These are phyloP conservation scores for Colletotrichum godetiae DNA, from an alignment of 2,329 filamentous ascomycete genomes.

Conservation along the genomic window DNA sequence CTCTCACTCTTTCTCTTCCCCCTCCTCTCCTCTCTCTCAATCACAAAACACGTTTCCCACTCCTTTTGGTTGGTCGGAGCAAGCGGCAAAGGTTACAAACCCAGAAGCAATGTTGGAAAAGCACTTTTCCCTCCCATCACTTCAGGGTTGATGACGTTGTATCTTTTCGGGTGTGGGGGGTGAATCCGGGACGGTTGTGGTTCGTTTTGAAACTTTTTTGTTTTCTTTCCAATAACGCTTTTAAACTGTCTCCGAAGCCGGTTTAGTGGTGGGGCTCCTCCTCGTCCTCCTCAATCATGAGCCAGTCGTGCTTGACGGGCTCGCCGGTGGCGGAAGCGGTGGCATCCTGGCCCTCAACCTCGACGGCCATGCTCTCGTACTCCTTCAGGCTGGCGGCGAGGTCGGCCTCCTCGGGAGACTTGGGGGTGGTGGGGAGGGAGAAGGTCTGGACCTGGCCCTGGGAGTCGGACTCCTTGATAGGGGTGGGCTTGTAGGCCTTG, in stretches of 20 bases:
- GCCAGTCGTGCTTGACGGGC: constrained; percentile 76
- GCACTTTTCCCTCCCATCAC: constrained; percentile 26
- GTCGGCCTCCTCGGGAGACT: constrained; percentile 93
- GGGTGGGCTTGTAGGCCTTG: constrained; percentile 90
- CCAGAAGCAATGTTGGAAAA: constrained; percentile 7
- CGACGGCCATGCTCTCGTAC: constrained; percentile 94
- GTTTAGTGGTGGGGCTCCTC: constrained; percentile 61
- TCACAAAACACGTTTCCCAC: constrained; percentile 14
- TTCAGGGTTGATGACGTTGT: neutral
- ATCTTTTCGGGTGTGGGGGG: constrained; percentile 7
- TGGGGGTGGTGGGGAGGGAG: constrained; percentile 79
- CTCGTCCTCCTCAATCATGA: constrained; percentile 81
- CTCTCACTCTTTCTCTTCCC: neutral
- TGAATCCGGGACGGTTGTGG: neutral
- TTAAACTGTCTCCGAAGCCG: neutral
- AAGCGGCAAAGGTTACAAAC: constrained; percentile 17
- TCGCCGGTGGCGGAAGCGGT: constrained; percentile 68
- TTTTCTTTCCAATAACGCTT: too few species aligned
- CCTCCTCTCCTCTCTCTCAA: neutral
- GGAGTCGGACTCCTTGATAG: constrained; percentile 86
- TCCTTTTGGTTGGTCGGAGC: constrained; percentile 22
- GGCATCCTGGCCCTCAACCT: constrained; percentile 88
- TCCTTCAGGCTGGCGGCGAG: constrained; percentile 91
- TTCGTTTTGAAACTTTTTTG: neutral
- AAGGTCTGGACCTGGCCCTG: constrained; percentile 94